phyloP scores from a whole-genome alignment of 2,329 filamentous ascomycete species.

The Talaromyces islandicus region DNA sequence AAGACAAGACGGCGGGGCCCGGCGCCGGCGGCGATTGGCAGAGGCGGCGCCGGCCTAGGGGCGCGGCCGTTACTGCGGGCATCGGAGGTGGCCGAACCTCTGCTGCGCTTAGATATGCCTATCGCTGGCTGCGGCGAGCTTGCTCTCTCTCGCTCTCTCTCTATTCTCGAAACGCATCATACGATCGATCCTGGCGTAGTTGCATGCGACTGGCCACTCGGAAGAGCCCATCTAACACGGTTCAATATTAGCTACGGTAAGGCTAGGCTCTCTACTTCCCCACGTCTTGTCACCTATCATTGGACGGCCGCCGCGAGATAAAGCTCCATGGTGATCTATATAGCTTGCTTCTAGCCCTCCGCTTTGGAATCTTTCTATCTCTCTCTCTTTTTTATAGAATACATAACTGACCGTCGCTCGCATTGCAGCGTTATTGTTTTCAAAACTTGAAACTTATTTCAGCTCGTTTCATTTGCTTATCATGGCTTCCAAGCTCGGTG shows the following conservation, averaged over 20 bases:
- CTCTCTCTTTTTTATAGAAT: not conserved
- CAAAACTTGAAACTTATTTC: not conserved
- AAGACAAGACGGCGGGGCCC: not conserved
- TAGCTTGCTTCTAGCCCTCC: not conserved
- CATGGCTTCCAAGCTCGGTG: slow-evolving; percentile 35
- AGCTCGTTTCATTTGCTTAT: not conserved
- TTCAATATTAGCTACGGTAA: not conserved
- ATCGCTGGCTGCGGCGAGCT: not conserved
- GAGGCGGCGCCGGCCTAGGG: slow-evolving; percentile 9
- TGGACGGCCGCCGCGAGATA: not conserved
- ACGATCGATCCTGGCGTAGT: not conserved
- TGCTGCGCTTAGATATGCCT: slow-evolving; percentile 3
- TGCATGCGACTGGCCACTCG: not conserved
- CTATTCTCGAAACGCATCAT: not conserved
- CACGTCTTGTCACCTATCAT: not conserved
- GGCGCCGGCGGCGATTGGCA: not conserved
- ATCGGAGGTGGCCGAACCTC: slow-evolving; percentile 33
- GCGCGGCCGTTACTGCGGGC: slow-evolving; percentile 23
- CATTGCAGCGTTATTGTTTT: not conserved
- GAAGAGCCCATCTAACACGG: not conserved
- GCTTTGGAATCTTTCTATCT: not conserved
- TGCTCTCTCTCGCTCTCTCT: not conserved
- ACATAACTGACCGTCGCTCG: not conserved
- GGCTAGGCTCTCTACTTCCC: not conserved
- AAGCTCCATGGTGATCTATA: not conserved